These are phyloP conservation scores for Trichosanthes truncata DNA, from an alignment of 306 rosid species.

Conservation along the genomic window DNA sequence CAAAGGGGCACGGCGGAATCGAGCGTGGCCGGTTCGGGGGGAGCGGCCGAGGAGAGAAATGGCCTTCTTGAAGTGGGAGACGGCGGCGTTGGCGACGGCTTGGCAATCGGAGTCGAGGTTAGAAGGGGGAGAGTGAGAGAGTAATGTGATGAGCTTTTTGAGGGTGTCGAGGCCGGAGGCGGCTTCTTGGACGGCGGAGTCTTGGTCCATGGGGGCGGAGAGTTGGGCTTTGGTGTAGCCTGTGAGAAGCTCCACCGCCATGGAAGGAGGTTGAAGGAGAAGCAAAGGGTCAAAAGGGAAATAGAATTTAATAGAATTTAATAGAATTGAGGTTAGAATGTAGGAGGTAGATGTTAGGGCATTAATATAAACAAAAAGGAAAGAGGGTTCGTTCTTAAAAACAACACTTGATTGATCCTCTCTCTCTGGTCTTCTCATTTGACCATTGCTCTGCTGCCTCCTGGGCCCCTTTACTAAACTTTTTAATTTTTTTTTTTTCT, in stretches of 20 bases:
- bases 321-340: neutral
- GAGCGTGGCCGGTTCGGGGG: slow-evolving; percentile 79
- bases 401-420: neutral
- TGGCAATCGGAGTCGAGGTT: slow-evolving; percentile 12
- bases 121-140: slow-evolving; percentile 18
- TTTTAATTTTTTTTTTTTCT: no score
- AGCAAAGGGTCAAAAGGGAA: neutral
- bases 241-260: slow-evolving; percentile 70
- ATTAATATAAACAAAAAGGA: neutral
- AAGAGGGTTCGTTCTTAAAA: neutral
- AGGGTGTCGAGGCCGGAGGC: slow-evolving; percentile 67
- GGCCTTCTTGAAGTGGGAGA: slow-evolving; percentile 69
- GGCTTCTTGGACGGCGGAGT: slow-evolving; percentile 63
- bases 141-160: slow-evolving; percentile 37
- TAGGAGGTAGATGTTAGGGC: no score
- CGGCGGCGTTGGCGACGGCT: slow-evolving; percentile 67
- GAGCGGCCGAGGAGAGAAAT: slow-evolving; percentile 70
- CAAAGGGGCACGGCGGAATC: slow-evolving; percentile 67
- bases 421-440: neutral
- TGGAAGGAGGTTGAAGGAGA: slow-evolving; percentile 6
- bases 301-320: no score
- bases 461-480: neutral
- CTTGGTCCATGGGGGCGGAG: slow-evolving; percentile 32
- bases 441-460: neutral
- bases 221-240: slow-evolving; percentile 4